Evolutionary conservation across 306 rosid genomes (phyloP).

Genomic region (Sesbania bispinosa): DNA sequence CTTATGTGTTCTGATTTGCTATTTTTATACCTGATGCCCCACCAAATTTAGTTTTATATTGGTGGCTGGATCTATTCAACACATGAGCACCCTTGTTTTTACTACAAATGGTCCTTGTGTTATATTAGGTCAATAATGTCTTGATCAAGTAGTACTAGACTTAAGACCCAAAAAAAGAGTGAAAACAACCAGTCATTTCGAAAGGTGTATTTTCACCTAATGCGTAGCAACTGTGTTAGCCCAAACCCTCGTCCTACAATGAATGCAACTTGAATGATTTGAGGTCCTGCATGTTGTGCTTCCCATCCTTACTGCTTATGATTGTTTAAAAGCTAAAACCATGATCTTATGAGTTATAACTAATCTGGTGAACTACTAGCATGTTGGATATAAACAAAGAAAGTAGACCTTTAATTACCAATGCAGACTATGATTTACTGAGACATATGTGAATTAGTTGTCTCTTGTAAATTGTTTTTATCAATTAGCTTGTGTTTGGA

Average conservation of each 20-base stretch:
- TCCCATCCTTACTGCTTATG: too few species aligned
- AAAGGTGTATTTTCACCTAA: too few species aligned
- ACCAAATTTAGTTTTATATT: not conserved
- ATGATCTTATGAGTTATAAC: too few species aligned
- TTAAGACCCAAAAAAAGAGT: too few species aligned
- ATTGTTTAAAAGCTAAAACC: too few species aligned
- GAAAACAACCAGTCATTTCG: not conserved
- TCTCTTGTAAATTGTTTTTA: not conserved
- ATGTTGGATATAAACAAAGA: not conserved
- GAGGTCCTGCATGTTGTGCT: too few species aligned
- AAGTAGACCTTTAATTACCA: not conserved
- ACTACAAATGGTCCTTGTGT: not conserved
- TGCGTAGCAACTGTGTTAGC: too few species aligned
- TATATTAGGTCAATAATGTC: not conserved
- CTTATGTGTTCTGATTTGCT: not conserved
- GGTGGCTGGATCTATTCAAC: not conserved
- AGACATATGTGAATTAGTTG: slow-evolving; percentile 4
- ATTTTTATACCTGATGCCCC: not conserved
- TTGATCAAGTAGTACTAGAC: not conserved
- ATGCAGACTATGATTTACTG: not conserved
- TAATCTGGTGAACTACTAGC: not conserved
- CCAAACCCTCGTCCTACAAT: too few species aligned
- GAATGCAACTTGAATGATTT: too few species aligned
- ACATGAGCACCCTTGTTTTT: not conserved
- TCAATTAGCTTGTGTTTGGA: not conserved